Percentiles rank a stretch among this genome's conserved stretches.
Conservation (phyloP, 2,329 filamentous ascomycete genomes). For the Neocucurbitaria cava region DNA sequence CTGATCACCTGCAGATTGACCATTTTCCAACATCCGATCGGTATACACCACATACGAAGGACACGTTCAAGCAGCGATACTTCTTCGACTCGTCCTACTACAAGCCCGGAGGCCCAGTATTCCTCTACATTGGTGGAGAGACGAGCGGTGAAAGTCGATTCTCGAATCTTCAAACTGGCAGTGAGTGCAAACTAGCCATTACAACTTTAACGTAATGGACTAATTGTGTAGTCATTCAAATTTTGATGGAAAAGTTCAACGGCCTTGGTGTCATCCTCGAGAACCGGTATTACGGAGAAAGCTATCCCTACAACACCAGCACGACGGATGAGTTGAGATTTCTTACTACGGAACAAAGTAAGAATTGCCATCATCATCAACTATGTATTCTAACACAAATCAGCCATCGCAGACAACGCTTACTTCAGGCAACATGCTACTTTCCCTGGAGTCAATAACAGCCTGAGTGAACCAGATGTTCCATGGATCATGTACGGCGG, state of each 20-base stretch:
- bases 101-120: constrained; percentile 60
- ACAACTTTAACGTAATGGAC: neutral
- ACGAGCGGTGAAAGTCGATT: constrained; percentile 48
- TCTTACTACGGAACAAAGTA: constrained; percentile 59
- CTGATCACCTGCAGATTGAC: constrained; percentile 47
- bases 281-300: constrained; percentile 60
- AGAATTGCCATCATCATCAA: neutral
- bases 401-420: constrained; percentile 59
- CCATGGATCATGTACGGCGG: constrained; percentile 58
- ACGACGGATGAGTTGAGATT: constrained; percentile 59
- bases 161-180: constrained; percentile 52
- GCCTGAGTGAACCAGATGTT: constrained; percentile 53
- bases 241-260: constrained; percentile 61
- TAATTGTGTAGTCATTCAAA: constrained; percentile 54
- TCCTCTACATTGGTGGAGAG: constrained; percentile 59
- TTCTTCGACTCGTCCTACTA: constrained; percentile 63
- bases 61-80: constrained; percentile 63
- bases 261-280: constrained; percentile 63
- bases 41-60: constrained; percentile 53
- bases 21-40: constrained; percentile 54
- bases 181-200: constrained; percentile 19
- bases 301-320: constrained; percentile 57
- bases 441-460: constrained; percentile 54
- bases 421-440: constrained; percentile 59
- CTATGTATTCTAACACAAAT: neutral